Evolutionary conservation across 305 asterid genomes (phyloP), one percentile per base, ranked within the genome.

Genomic region (Fraxinus xanthoxyloides): DNA sequence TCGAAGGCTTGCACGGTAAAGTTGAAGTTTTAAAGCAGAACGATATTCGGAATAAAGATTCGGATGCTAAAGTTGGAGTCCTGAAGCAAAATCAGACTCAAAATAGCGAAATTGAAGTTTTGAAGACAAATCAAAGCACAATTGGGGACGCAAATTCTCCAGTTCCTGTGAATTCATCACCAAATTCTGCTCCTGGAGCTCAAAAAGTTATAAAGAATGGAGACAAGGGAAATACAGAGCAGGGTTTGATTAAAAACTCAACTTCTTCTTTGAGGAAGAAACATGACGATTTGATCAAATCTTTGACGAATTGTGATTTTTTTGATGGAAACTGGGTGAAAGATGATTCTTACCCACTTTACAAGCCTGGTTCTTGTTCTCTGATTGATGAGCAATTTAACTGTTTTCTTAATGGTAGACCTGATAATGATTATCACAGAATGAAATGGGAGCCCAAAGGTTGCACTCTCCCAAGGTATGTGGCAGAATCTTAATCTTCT

Each of bases 291-390:
- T 78, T 88, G 93, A 82, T 95, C 0, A 79, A 90, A 38, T 85
- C 92, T 35, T 82, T 95, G 89, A 77, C 81, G 88, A 87, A 85
- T 28, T 95, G 99, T 80, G 89, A 94, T 88, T 9, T 96, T 4
- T 94, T 86, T 79, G 92, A 96, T 81, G 98, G 98, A 40, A 86
- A 90, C 65, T 96, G 99, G 99, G 95, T 91, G 81, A 89, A 30
- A 82, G 98, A 96, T 84, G 91, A 92, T 0, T 89, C 95, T 3
- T 92, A 93, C 36, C 98, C 98, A 31, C 84, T 93, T 35, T 96
- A 96, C 90, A 87, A 88, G 77, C 98, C 97, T n/a, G 95, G 94
- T 79, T 96, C 98, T 82, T 95, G 98, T 84, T 85, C 96, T 83
- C 83, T 93, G 78, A 90, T 96, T 72, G 98, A 96, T 82, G 98